A percentile compares a stretch with the other conserved stretches of the same genome.
Conservation (phyloP, 345 rosid genomes). For the Populus davidiana region DNA sequence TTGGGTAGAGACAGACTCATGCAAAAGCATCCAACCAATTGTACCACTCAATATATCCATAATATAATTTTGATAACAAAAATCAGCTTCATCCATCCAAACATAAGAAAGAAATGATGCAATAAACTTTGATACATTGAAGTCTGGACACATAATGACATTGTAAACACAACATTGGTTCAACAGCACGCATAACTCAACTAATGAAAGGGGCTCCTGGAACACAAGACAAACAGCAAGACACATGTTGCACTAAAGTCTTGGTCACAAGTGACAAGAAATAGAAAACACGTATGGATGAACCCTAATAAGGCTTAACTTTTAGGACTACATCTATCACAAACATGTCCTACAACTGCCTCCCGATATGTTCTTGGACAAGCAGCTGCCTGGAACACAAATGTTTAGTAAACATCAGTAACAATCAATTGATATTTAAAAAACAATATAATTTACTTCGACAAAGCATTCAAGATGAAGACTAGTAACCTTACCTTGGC, state of each 20-base stretch:
- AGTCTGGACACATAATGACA: neutral
- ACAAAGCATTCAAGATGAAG: neutral
- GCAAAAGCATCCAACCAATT: neutral
- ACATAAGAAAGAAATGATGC: neutral
- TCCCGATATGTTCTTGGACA: conserved; percentile 14
- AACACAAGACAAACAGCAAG: conserved; percentile 2
- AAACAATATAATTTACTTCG: neutral
- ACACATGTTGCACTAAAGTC: neutral
- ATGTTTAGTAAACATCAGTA: neutral
- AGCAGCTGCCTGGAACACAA: conserved; percentile 22
- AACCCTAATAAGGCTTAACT: conserved; percentile 13
- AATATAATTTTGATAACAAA: neutral
- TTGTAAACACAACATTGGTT: neutral
- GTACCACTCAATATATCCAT: neutral
- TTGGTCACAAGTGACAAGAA: neutral
- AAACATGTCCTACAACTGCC: conserved; percentile 12
- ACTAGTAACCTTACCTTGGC: conserved; percentile 31
- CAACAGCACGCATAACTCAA: neutral
- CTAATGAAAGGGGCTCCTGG: conserved; percentile 1
- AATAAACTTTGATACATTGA: neutral
- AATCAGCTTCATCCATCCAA: neutral
- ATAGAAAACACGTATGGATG: neutral
- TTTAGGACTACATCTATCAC: conserved; percentile 5
- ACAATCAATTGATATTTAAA: neutral
- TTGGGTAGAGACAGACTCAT: neutral